Evolutionary conservation across 768 basidiomycete species (phyloP).

Genomic region (Lactarius psammicola): DNA sequence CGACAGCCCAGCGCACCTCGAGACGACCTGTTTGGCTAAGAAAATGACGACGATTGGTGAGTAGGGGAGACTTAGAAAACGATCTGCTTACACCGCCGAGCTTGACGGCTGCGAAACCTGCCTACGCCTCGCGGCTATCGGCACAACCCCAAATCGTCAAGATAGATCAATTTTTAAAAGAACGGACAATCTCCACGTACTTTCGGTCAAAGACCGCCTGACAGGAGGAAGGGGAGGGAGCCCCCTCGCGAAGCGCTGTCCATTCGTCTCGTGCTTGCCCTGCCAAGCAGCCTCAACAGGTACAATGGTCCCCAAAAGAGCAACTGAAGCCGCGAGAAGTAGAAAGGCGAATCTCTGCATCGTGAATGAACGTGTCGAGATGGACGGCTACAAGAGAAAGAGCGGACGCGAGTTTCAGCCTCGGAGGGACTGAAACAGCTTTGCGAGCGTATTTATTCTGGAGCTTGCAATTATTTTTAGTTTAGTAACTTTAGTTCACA

Average conservation of each 20-base stretch:
- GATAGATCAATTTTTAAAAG: background rate
- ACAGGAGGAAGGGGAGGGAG: background rate
- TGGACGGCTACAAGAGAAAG: background rate
- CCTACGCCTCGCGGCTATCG: background rate
- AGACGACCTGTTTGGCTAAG: constrained; percentile 7
- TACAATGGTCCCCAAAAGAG: background rate
- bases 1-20: background rate
- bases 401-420: background rate
- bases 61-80: background rate
- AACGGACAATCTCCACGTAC: background rate
- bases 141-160: background rate
- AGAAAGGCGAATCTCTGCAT: background rate
- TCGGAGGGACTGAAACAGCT: background rate
- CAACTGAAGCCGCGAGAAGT: background rate
- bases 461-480: background rate
- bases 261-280: background rate
- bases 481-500: too few relatives aligned
- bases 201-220: background rate
- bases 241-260: background rate
- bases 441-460: background rate
- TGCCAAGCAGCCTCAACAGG: background rate
- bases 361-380: background rate
- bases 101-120: background rate
- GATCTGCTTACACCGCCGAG: background rate
- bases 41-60: background rate